Evolutionary conservation across 1,284 basidiomycete species (phyloP).

Genomic region (Cryptococcus sp.): DNA sequence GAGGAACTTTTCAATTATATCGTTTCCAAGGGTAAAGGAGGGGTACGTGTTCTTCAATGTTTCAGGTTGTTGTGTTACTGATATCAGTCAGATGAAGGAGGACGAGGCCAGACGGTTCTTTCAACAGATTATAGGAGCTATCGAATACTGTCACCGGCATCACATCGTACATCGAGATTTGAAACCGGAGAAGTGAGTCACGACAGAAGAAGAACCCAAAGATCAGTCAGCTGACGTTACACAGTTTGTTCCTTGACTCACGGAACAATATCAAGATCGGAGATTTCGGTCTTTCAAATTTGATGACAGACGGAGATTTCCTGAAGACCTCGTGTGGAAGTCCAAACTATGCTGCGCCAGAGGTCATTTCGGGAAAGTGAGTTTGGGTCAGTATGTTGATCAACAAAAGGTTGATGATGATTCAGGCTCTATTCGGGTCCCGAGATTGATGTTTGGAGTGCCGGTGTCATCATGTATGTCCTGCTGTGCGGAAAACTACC

Average conservation of each 20-base stretch:
- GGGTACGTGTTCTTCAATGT: conserved; percentile 21
- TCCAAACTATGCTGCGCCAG: conserved; percentile 93
- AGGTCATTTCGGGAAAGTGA: conserved; percentile 81
- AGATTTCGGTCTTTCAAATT: conserved; percentile 89
- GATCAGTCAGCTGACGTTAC: neutral
- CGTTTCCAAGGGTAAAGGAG: conserved; percentile 65
- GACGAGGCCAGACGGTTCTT: conserved; percentile 82
- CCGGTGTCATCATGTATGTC: conserved; percentile 91
- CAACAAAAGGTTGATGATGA: conserved; percentile 3
- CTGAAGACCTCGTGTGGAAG: conserved; percentile 91
- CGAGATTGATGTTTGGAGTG: conserved; percentile 97
- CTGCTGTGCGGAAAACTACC: conserved; percentile 88
- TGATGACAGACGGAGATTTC: conserved; percentile 92
- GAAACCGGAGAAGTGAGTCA: conserved; percentile 80
- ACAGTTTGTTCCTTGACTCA: conserved; percentile 52
- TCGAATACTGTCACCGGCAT: conserved; percentile 88
- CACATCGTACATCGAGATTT: conserved; percentile 95
- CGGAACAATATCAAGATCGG: conserved; percentile 76
- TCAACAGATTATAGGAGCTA: conserved; percentile 91
- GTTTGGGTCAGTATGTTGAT: conserved; percentile 9
- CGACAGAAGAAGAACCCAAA: conserved; percentile 28
- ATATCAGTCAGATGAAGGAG: conserved; percentile 64
- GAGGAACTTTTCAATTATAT: conserved; percentile 96
- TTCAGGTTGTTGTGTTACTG: neutral
- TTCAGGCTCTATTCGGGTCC: conserved; percentile 77